Conservation (phyloP, 257 asterid genomes). For the Solanum medicagineum region DNA sequence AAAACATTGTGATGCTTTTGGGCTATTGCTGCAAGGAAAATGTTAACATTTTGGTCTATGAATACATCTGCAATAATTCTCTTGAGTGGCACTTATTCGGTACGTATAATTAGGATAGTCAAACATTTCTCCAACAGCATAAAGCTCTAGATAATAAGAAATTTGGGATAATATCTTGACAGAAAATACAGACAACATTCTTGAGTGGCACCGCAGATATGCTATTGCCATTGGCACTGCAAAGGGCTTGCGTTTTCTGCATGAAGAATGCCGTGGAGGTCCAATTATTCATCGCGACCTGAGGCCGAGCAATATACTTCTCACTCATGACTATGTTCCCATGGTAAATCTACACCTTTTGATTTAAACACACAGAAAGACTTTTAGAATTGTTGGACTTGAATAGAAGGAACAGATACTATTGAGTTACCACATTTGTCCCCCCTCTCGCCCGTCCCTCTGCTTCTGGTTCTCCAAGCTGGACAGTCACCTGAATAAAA, state of each 20-base stretch:
- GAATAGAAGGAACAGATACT: not conserved
- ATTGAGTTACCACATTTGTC: not conserved
- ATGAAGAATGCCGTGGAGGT: conserved; percentile 86
- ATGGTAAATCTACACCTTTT: conserved; percentile 28
- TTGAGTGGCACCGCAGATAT: conserved; percentile 65
- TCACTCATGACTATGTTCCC: conserved; percentile 73
- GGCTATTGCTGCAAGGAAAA: conserved; percentile 82
- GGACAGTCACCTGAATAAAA: not conserved
- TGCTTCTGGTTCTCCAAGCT: not conserved
- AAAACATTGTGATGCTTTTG: conserved; percentile 75
- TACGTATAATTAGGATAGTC: conserved; percentile 7
- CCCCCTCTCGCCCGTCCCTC: not conserved
- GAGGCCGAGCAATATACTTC: conserved; percentile 70
- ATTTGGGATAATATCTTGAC: conserved; percentile 4
- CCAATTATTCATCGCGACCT: conserved; percentile 71
- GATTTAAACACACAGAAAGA: not conserved
- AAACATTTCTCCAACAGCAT: not conserved
- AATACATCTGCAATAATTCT: conserved; percentile 66
- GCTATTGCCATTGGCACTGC: conserved; percentile 73
- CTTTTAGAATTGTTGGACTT: not conserved
- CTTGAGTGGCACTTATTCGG: conserved; percentile 82
- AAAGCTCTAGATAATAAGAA: not conserved
- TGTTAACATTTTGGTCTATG: conserved; percentile 60
- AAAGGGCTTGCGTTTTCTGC: conserved; percentile 67
- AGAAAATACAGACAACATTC: conserved; percentile 32